Evolutionary conservation across 768 basidiomycete species (phyloP).

Genomic region (Piloderma croceum): DNA sequence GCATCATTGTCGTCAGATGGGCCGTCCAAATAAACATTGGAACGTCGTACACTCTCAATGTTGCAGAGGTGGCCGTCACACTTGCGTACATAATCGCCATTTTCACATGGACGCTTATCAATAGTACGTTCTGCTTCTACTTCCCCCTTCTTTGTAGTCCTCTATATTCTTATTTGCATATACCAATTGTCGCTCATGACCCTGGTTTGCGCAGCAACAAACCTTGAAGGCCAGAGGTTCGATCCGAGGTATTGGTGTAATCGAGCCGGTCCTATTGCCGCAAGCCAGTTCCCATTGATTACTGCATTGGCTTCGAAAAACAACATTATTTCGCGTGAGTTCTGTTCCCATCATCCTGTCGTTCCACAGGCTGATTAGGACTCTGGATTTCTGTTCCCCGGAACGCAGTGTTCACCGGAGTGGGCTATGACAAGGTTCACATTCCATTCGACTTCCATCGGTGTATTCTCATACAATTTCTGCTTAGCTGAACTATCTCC

Average conservation of each 20-base stretch:
- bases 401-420: slow-evolving; percentile 42
- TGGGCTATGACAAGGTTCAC: slow-evolving; percentile 44
- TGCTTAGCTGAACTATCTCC: slow-evolving; percentile 35
- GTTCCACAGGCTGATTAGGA: background rate
- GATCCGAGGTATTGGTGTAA: slow-evolving; percentile 24
- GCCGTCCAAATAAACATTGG: slow-evolving; percentile 27
- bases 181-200: too few species aligned
- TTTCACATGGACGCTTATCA: slow-evolving; percentile 31
- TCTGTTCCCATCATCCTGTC: background rate
- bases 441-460: slow-evolving; percentile 28
- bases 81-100: slow-evolving; percentile 32
- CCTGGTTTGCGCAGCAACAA: too few species aligned
- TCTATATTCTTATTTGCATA: too few species aligned
- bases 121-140: slow-evolving; percentile 27
- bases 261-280: slow-evolving; percentile 38
- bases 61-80: slow-evolving; percentile 36
- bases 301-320: slow-evolving; percentile 58
- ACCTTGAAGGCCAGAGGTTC: slow-evolving; percentile 15
- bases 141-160: background rate
- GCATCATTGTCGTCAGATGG: slow-evolving; percentile 33
- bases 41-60: slow-evolving; percentile 31
- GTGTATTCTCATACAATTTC: background rate
- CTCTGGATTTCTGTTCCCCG: too few species aligned
- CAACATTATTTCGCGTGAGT: slow-evolving; percentile 42
- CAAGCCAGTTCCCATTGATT: slow-evolving; percentile 49